Percentiles rank a stretch among this genome's conserved stretches.
These are phyloP conservation scores for Endothia cerciana DNA, from an alignment of 2,329 filamentous ascomycete species.

Conservation along the genomic window DNA sequence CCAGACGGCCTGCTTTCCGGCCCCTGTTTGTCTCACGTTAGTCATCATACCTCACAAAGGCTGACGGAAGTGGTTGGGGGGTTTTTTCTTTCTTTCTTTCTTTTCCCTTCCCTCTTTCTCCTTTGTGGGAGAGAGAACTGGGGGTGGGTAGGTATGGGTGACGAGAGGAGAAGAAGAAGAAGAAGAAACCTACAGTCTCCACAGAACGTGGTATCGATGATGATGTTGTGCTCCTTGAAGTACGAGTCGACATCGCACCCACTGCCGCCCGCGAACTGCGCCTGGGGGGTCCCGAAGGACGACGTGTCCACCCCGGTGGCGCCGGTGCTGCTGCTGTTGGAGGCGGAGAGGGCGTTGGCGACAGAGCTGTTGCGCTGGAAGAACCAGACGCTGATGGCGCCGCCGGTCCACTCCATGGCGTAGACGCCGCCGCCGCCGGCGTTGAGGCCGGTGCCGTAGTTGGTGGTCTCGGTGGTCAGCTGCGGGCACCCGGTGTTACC, in stretches of 20 bases:
- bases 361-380: conserved; percentile 62
- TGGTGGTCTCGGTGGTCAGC: conserved; percentile 51
- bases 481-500: conserved; percentile 63
- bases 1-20: conserved; percentile 67
- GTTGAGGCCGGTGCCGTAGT: conserved; percentile 75
- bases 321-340: conserved; percentile 54
- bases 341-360: conserved; percentile 46
- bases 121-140: no score
- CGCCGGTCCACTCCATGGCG: conserved; percentile 75
- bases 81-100: neutral
- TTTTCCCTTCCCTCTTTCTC: no score
- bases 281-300: conserved; percentile 70
- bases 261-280: conserved; percentile 67
- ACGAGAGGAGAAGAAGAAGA: no score
- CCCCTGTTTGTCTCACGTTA: conserved; percentile 57
- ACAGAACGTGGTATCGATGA: conserved; percentile 54
- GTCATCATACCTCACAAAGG: neutral
- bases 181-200: conserved; percentile 28
- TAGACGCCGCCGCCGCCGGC: conserved; percentile 70
- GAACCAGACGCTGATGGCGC: conserved; percentile 78
- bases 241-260: conserved; percentile 72
- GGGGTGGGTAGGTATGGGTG: neutral
- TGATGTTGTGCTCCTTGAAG: conserved; percentile 75
- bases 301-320: conserved; percentile 69
- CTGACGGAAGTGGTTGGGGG: no score